These are phyloP conservation scores for Cucumis sativus DNA, from an alignment of 306 rosid genomes.

Conservation along the genomic window DNA sequence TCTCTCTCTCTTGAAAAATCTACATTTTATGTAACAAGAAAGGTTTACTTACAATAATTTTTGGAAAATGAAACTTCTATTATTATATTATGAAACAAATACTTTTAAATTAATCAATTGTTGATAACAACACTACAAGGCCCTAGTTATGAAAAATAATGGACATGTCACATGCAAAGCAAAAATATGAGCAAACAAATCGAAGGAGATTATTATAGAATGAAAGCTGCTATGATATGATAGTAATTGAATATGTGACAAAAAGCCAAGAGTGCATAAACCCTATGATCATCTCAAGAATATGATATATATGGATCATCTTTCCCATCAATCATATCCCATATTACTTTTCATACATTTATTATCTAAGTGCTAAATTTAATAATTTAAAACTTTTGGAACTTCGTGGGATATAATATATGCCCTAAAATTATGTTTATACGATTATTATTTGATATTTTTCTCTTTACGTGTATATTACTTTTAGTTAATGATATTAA, in stretches of 20 bases:
- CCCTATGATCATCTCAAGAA: neutral
- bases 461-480: too few species aligned
- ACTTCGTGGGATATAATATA: too few species aligned
- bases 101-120: neutral
- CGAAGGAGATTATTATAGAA: neutral
- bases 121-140: neutral
- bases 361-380: neutral
- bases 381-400: too few species aligned
- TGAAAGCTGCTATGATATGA: neutral
- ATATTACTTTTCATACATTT: neutral
- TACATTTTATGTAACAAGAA: neutral
- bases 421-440: too few species aligned
- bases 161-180: neutral
- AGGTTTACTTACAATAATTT: too few species aligned
- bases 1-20: neutral
- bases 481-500: too few species aligned
- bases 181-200: neutral
- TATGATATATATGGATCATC: neutral
- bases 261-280: neutral
- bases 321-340: neutral
- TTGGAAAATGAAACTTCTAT: too few species aligned
- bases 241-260: neutral
- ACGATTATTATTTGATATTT: too few species aligned
- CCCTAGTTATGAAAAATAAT: neutral
- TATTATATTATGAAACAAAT: too few species aligned